Conservation (phyloP, 768 basidiomycete genomes). For the Trametes cinnabarina region DNA sequence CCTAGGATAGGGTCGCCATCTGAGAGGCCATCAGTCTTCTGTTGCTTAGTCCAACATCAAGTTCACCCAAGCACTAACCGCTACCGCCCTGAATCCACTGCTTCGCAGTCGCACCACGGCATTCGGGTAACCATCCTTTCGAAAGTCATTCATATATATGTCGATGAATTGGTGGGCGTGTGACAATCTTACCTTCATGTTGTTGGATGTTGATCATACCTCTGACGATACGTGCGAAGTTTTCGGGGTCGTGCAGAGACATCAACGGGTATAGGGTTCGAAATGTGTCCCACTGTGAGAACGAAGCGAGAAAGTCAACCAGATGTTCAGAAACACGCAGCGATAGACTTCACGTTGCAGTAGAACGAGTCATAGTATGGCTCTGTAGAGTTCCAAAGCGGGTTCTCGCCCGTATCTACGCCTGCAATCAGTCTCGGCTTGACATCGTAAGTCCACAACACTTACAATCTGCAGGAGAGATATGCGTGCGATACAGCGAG, state of each 20-base stretch:
- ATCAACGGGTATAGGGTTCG: conserved; percentile 60
- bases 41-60: too few species aligned
- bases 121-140: conserved; percentile 65
- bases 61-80: conserved; percentile 37
- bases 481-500: conserved; percentile 62
- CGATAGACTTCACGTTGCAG: conserved; percentile 49
- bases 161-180: too few species aligned
- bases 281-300: conserved; percentile 60
- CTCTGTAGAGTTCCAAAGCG: conserved; percentile 57
- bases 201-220: conserved; percentile 68
- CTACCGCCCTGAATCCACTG: conserved; percentile 64
- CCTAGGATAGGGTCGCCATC: conserved; percentile 63
- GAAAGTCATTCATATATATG: too few species aligned
- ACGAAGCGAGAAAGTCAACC: too few species aligned
- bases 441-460: neutral
- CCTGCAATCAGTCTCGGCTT: neutral
- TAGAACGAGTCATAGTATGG: conserved; percentile 68
- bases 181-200: conserved; percentile 47
- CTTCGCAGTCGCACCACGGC: conserved; percentile 52
- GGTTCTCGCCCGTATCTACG: conserved; percentile 62
- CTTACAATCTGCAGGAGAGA: conserved; percentile 64
- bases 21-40: conserved; percentile 21
- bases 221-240: conserved; percentile 57
- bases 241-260: conserved; percentile 61
- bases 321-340: neutral